phyloP scores from a whole-genome alignment of 148 eudicot genomes.

The Rheum nobile region DNA sequence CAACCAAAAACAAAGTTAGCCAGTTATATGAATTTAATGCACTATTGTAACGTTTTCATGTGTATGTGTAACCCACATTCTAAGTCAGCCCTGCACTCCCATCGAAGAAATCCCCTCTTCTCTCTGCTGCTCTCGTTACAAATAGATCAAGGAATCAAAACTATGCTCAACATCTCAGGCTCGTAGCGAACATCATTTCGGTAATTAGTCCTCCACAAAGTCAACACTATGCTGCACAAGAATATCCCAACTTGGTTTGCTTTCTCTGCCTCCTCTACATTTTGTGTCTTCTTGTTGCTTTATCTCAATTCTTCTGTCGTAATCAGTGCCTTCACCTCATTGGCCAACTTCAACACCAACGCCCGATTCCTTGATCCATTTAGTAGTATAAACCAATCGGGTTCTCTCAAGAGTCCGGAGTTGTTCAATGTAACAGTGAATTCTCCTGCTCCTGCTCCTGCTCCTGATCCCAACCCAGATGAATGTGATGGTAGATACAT shows the following conservation, averaged over 20 bases:
- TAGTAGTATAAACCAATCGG: neutral
- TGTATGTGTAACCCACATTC: neutral
- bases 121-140: too few species aligned
- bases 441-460: neutral
- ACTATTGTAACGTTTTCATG: neutral
- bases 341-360: neutral
- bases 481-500: slow-evolving; percentile 19
- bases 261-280: neutral
- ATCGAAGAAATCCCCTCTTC: neutral
- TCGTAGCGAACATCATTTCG: neutral
- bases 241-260: neutral
- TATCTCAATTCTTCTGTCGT: neutral
- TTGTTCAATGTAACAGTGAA: neutral
- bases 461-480: neutral
- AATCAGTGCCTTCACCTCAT: neutral
- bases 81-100: neutral
- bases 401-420: too few species aligned
- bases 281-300: neutral
- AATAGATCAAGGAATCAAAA: too few species aligned
- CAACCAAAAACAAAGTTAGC: neutral
- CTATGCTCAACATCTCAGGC: neutral
- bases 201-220: too few species aligned
- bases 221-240: neutral
- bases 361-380: neutral
- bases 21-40: neutral